Conservation (phyloP, 2,329 filamentous ascomycete species). For the Penicillium sp. region DNA sequence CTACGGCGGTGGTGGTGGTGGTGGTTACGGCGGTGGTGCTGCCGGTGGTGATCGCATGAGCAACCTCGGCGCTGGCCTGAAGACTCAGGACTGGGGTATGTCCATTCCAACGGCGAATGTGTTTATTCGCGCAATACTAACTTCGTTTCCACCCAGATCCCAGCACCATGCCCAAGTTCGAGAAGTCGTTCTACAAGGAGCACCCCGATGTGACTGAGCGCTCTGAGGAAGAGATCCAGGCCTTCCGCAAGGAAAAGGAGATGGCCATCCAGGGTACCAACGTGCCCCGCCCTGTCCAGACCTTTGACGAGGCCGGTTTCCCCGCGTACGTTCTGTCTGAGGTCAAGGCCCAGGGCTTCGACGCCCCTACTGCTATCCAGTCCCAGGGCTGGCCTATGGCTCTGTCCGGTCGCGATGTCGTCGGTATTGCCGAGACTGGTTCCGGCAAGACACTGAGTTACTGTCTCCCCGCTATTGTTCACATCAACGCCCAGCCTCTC, state of each 20-base stretch:
- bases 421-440: conserved; percentile 98
- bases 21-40: conserved; percentile 45
- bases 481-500: conserved; percentile 98
- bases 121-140: conserved; percentile 24
- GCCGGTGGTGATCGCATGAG: conserved; percentile 91
- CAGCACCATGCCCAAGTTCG: conserved; percentile 82
- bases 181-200: conserved; percentile 99
- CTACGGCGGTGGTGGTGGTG: conserved; percentile 32
- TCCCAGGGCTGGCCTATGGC: conserved; percentile 99
- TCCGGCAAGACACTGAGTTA: conserved; percentile 99
- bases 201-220: conserved; percentile 73
- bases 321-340: conserved; percentile 96
- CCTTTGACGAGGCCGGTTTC: conserved; percentile 96
- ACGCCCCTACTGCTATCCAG: conserved; percentile 90
- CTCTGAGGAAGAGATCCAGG: conserved; percentile 75
- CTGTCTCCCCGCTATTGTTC: conserved; percentile 95
- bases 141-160: conserved; percentile 58
- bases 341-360: conserved; percentile 96
- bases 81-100: conserved; percentile 86
- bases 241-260: conserved; percentile 79
- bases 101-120: conserved; percentile 21
- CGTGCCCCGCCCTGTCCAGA: conserved; percentile 91
- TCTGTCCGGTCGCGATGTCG: conserved; percentile 93
- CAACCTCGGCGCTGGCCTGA: conserved; percentile 80
- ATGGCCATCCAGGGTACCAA: conserved; percentile 78